Percentiles rank a stretch among this genome's conserved stretches.
These are phyloP conservation scores for Naegleria lovaniensis DNA, from an alignment of 208 protist genomes.

Conservation along the genomic window DNA sequence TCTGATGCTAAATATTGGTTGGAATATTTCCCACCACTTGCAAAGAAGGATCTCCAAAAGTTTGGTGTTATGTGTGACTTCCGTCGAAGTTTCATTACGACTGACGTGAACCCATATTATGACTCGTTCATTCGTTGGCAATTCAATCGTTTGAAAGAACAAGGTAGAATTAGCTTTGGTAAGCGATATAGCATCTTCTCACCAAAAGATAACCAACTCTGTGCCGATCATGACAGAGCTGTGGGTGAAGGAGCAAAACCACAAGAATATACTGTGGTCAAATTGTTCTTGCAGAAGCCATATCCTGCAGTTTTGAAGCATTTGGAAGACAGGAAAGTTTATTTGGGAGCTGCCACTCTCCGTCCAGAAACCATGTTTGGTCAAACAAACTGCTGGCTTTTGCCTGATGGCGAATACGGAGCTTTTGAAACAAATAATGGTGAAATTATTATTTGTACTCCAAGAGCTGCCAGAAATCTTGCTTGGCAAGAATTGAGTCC, in stretches of 20 bases:
- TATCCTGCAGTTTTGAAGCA: conserved; percentile 53
- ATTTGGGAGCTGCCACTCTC: conserved; percentile 95
- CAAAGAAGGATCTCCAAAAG: conserved; percentile 82
- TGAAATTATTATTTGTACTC: conserved; percentile 89
- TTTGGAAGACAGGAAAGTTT: conserved; percentile 62
- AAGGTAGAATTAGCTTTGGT: conserved; percentile 88
- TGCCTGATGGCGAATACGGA: conserved; percentile 88
- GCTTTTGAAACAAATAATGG: conserved; percentile 75
- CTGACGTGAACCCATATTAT: conserved; percentile 97
- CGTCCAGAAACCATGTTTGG: conserved; percentile 98
- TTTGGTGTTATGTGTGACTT: conserved; percentile 95
- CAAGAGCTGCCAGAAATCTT: conserved; percentile 85
- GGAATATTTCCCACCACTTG: conserved; percentile 95
- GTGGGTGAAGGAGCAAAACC: conserved; percentile 91
- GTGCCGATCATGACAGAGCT: conserved; percentile 97
- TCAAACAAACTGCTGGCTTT: conserved; percentile 99
- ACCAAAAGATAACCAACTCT: conserved; percentile 95
- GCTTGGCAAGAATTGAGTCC: conserved; percentile 86
- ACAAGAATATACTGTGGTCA: conserved; percentile 96
- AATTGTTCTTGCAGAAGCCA: conserved; percentile 78
- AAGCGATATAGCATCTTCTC: conserved; percentile 97
- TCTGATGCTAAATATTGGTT: conserved; percentile 95
- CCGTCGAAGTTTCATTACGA: conserved; percentile 98
- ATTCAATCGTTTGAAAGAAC: conserved; percentile 78
- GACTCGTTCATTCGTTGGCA: conserved; percentile 98